Evolutionary conservation across 345 rosid species (phyloP).

Genomic region (Microthlaspi erraticum): DNA sequence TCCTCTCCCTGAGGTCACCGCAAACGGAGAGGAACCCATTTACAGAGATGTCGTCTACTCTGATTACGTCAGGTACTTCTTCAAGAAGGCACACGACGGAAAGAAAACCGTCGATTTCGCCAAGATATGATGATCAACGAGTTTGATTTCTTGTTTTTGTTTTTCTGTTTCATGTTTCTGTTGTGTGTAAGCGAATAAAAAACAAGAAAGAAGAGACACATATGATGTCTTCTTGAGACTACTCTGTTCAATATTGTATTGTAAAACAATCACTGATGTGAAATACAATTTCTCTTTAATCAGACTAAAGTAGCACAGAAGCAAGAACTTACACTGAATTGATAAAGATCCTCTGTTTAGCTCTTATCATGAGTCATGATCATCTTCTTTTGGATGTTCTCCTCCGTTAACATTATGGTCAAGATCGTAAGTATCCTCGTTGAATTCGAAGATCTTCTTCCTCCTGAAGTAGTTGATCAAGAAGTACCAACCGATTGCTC

Average conservation of each 20-base stretch:
- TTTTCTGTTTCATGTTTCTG: slow-evolving; percentile 18
- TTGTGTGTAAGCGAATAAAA: slow-evolving; percentile 32
- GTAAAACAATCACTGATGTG: slow-evolving; percentile 25
- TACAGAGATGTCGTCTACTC: slow-evolving; percentile 45
- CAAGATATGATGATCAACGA: slow-evolving; percentile 26
- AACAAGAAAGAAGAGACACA: slow-evolving; percentile 21
- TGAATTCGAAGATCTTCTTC: slow-evolving; percentile 54
- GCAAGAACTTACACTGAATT: slow-evolving; percentile 3
- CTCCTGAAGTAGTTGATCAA: slow-evolving; percentile 56
- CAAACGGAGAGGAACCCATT: slow-evolving; percentile 43
- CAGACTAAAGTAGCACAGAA: not conserved
- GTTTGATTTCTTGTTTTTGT: not conserved
- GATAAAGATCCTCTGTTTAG: slow-evolving; percentile 11
- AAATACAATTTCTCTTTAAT: slow-evolving; percentile 1
- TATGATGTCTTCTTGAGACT: slow-evolving; percentile 17
- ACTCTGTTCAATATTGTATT: slow-evolving; percentile 20
- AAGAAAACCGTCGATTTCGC: slow-evolving; percentile 50
- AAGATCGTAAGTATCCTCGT: slow-evolving; percentile 35
- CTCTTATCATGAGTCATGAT: slow-evolving; percentile 19
- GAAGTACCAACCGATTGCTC: slow-evolving; percentile 69
- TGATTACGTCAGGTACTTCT: slow-evolving; percentile 48
- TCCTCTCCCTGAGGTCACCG: slow-evolving; percentile 41
- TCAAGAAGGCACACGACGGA: slow-evolving; percentile 49
- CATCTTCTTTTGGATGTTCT: slow-evolving; percentile 25
- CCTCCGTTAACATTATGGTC: slow-evolving; percentile 33